phyloP scores from a whole-genome alignment of 768 basidiomycete species.

The Tylopilus balloui region DNA sequence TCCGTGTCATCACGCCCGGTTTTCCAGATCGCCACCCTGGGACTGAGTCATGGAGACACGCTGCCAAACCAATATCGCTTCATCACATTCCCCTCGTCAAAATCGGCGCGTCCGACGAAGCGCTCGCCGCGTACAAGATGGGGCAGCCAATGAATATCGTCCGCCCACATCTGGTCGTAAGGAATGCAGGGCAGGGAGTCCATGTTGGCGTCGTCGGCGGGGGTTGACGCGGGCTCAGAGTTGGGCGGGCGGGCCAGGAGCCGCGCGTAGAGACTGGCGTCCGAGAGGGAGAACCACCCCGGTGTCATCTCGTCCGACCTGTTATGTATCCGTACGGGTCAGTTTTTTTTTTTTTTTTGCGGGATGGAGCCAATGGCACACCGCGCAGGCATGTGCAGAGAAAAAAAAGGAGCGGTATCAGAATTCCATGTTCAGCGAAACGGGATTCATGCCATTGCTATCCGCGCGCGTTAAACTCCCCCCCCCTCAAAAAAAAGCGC shows the following conservation, averaged over 20 bases:
- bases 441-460: no score
- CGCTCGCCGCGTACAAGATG: constrained; percentile 41
- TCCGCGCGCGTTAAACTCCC: no score
- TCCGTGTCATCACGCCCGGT: not conserved
- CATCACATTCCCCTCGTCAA: constrained; percentile 78
- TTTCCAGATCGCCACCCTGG: no score
- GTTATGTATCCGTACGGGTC: no score
- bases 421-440: not conserved
- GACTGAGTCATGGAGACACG: not conserved
- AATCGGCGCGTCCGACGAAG: constrained; percentile 51
- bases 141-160: constrained; percentile 68
- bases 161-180: constrained; percentile 54
- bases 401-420: not conserved
- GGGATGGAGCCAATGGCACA: not conserved
- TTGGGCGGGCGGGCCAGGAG: not conserved
- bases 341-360: no score
- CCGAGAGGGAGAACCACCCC: constrained; percentile 58
- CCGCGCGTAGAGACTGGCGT: constrained; percentile 17
- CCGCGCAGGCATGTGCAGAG: not conserved
- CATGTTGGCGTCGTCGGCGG: not conserved
- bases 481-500: no score
- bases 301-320: constrained; percentile 90
- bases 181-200: constrained; percentile 50
- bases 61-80: constrained; percentile 77
- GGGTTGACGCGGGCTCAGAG: not conserved